phyloP scores from a whole-genome alignment of 2,329 filamentous ascomycete genomes.

The Penicillium concentricum region DNA sequence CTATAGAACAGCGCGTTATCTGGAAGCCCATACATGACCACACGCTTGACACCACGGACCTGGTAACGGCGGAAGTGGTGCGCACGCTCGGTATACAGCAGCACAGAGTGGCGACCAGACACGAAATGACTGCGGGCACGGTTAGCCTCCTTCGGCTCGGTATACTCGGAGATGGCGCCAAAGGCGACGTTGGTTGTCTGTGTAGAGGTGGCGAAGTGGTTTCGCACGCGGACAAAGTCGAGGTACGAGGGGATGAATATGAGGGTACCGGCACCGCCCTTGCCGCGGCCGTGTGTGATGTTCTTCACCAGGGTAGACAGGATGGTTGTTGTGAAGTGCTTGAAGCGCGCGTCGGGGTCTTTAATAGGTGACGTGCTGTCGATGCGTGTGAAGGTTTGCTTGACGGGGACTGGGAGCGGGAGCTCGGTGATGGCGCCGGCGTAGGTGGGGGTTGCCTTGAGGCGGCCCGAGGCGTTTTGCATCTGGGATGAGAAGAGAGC shows the following conservation, averaged over 20 bases:
- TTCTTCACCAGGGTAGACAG: slow-evolving; percentile 72
- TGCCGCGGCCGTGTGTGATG: slow-evolving; percentile 33
- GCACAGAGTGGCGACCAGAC: slow-evolving; percentile 73
- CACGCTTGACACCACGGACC: slow-evolving; percentile 73
- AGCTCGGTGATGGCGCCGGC: slow-evolving; percentile 71
- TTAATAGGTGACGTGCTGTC: slow-evolving; percentile 65
- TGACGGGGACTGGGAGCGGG: slow-evolving; percentile 61
- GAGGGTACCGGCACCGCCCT: slow-evolving; percentile 67
- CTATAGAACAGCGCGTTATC: slow-evolving; percentile 68
- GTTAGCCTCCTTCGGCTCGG: slow-evolving; percentile 72
- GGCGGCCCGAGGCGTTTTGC: slow-evolving; percentile 76
- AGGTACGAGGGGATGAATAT: slow-evolving; percentile 92
- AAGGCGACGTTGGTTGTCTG: slow-evolving; percentile 63
- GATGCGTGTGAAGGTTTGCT: slow-evolving; percentile 89
- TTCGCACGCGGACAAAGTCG: slow-evolving; percentile 90
- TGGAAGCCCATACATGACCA: slow-evolving; percentile 88
- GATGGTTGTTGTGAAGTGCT: slow-evolving; percentile 81
- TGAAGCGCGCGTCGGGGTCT: slow-evolving; percentile 86
- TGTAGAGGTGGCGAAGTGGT: slow-evolving; percentile 76
- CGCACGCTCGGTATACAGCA: slow-evolving; percentile 92
- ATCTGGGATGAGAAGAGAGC: slow-evolving; percentile 73
- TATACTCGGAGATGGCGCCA: slow-evolving; percentile 86
- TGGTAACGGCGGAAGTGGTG: slow-evolving; percentile 93
- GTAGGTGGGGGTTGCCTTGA: slow-evolving; percentile 70
- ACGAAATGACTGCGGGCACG: slow-evolving; percentile 86